Evolutionary conservation across 1,139 yeast species (phyloP), one percentile per base, ranked within the genome.

Genomic region (Tardiomyces depauwii): DNA sequence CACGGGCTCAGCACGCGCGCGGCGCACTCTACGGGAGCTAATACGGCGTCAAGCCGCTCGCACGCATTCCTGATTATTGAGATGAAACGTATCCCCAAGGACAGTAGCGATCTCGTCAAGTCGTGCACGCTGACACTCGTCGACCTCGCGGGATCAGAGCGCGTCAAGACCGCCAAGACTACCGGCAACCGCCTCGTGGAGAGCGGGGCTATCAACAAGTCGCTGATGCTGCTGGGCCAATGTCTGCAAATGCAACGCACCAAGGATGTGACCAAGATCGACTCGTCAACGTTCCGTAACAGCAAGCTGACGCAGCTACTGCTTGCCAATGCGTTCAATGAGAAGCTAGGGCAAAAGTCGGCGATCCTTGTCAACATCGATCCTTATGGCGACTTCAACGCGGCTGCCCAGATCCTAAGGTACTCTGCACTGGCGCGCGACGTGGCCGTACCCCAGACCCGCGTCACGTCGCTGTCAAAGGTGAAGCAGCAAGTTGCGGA

Each of bases 321-420:
- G 2, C 62, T 75, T 39, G 63, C 73, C 36, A 76, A 74, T 53
- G 66, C 70, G 43, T 67, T 70, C 42, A 66, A 65, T 25, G 58
- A 61, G 40, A 51, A 55, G 18, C 36, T 30, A 14, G 36, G 36
- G 10, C 36, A 30, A 14, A 52, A 53, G 38, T 52, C 62, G 2
- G 55, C 52, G 2, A 52, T 64, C 40, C 54, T 81, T 25, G 74
- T 81, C 39, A 82, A 81, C 43, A 65, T 82, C 46, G 88, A 82
- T 55, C 84, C 86, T 0, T 75, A 73, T 52, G 83, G 82, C 21
- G 66, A 63, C 45, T 77, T 78, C 25, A 80, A 81, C 13, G 74
- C 79, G 10, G 76, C 78, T 40, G 61, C 77, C n/a, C 74, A 70
- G 51, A 67, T 72, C 19, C 57, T 72, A 44, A 53, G 70, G 44